Evolutionary conservation across 2,329 filamentous ascomycete species (phyloP).

Genomic region (Graphiopsis chlorocephala): DNA sequence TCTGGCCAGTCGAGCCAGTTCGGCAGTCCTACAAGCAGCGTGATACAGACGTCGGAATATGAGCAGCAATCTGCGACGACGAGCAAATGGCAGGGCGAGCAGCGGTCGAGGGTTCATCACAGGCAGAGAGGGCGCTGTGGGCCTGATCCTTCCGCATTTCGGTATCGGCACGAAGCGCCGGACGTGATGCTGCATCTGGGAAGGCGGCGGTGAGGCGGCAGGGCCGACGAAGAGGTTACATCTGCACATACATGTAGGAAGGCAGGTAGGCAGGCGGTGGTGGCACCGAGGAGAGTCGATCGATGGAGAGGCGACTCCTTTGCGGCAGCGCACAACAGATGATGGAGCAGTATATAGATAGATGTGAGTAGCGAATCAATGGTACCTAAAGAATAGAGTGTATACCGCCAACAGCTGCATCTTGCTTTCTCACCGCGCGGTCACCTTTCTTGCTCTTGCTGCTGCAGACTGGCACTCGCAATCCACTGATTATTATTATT

Average conservation of each 20-base stretch:
- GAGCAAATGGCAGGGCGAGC: conserved; percentile 4
- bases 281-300: neutral
- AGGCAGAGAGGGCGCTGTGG: neutral
- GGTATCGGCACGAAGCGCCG: conserved; percentile 3
- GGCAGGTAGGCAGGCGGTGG: neutral
- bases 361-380: neutral
- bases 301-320: neutral
- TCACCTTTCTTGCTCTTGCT: neutral
- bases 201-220: neutral
- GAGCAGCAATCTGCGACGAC: neutral
- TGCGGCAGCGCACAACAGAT: neutral
- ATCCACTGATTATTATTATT: neutral
- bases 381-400: neutral
- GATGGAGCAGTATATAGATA: neutral
- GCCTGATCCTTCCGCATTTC: neutral
- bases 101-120: neutral
- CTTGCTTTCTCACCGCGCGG: neutral
- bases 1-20: neutral
- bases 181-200: neutral
- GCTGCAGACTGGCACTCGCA: neutral
- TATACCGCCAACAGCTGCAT: neutral
- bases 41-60: neutral
- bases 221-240: neutral
- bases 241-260: neutral
- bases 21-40: neutral